Evolutionary conservation across 2,329 filamentous ascomycete species (phyloP).

Genomic region (Trichoderma sp.): DNA sequence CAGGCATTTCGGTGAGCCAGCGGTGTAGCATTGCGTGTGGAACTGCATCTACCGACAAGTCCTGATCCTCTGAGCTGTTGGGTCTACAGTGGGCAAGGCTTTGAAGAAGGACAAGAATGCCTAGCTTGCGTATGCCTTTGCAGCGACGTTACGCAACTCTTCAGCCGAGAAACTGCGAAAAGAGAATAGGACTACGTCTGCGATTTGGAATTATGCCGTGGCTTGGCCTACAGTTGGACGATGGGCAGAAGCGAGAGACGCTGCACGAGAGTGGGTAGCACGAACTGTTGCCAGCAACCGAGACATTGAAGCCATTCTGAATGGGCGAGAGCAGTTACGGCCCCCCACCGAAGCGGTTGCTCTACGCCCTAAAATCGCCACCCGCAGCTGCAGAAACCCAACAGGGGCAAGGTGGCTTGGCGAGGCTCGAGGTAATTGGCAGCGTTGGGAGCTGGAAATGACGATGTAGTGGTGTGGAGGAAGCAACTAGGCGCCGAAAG

Average conservation of each 20-base stretch:
- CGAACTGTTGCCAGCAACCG: not conserved
- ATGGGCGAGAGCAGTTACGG: not conserved
- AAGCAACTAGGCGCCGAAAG: not conserved
- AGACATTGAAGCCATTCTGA: not conserved
- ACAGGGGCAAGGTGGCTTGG: constrained; percentile 1
- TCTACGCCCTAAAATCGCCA: not conserved
- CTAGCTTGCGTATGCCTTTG: not conserved
- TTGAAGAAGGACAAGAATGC: not conserved
- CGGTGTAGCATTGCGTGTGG: not conserved
- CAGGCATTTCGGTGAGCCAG: not conserved
- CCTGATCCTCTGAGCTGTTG: not conserved
- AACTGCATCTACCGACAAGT: not conserved
- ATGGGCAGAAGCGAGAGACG: not conserved
- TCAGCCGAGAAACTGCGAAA: not conserved
- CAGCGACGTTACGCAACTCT: not conserved
- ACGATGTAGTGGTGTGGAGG: not conserved
- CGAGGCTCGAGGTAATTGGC: not conserved
- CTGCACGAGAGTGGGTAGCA: not conserved
- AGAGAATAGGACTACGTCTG: not conserved
- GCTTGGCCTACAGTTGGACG: not conserved
- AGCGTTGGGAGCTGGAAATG: not conserved
- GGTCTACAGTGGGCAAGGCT: not conserved
- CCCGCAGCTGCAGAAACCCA: not conserved
- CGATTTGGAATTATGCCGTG: not conserved
- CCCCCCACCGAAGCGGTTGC: not conserved